These are phyloP conservation scores for Dactylellina leptospora DNA, from an alignment of 2,329 filamentous ascomycete species.

Conservation along the genomic window DNA sequence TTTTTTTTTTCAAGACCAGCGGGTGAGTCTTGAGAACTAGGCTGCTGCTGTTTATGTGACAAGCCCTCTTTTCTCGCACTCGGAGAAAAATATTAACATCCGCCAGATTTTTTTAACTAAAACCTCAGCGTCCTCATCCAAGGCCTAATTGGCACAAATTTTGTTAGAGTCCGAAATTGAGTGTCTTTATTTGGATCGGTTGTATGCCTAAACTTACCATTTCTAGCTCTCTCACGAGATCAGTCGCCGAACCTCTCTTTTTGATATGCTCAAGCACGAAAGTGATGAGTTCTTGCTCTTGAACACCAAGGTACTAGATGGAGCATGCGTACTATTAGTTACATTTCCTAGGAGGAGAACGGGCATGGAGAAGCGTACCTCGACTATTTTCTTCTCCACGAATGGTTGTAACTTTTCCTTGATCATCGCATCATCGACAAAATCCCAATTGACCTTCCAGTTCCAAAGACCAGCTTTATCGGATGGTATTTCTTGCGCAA, in stretches of 20 bases:
- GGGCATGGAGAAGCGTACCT: too few species aligned
- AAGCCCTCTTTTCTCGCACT: conserved; percentile 88
- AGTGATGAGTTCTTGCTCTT: conserved; percentile 94
- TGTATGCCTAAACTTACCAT: conserved; percentile 77
- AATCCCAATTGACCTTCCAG: conserved; percentile 94
- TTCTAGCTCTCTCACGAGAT: conserved; percentile 83
- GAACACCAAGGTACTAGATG: conserved; percentile 80
- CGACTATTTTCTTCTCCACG: conserved; percentile 97
- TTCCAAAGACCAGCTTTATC: conserved; percentile 86
- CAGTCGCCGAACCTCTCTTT: conserved; percentile 76
- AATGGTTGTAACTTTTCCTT: conserved; percentile 89
- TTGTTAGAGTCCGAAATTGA: too few species aligned
- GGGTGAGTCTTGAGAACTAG: neutral
- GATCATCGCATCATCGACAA: conserved; percentile 81
- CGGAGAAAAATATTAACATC: conserved; percentile 97
- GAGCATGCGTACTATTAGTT: neutral
- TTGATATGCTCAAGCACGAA: conserved; percentile 87
- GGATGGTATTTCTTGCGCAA: conserved; percentile 89
- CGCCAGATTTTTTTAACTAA: conserved; percentile 97
- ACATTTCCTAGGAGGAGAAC: too few species aligned
- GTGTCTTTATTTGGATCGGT: too few species aligned
- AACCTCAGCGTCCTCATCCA: conserved; percentile 93
- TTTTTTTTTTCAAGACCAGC: too few species aligned
- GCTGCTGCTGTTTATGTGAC: conserved; percentile 66
- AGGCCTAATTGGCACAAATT: conserved; percentile 66